These are phyloP conservation scores for Cryptococcus sp. DNA, from an alignment of 1,284 basidiomycete genomes.

Conservation along the genomic window DNA sequence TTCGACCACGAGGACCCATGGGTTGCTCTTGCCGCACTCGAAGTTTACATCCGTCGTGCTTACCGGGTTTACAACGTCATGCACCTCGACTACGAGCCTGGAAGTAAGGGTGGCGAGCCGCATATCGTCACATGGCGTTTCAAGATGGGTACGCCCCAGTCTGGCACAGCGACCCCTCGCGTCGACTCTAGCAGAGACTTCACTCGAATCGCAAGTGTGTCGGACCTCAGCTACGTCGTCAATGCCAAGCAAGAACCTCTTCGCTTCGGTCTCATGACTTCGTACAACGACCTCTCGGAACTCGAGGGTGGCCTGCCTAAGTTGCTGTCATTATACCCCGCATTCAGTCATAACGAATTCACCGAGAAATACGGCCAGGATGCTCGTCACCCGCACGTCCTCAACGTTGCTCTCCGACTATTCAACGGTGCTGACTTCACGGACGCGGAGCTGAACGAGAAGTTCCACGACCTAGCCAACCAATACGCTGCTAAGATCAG, in stretches of 20 bases:
- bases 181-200: conserved; percentile 58
- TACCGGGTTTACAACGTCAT: conserved; percentile 94
- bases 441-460: conserved; percentile 76
- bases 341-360: conserved; percentile 71
- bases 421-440: conserved; percentile 73
- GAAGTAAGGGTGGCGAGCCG: conserved; percentile 78
- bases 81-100: conserved; percentile 91
- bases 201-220: conserved; percentile 78
- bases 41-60: conserved; percentile 87
- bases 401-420: conserved; percentile 88
- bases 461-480: conserved; percentile 75
- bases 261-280: conserved; percentile 84
- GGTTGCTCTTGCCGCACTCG: conserved; percentile 87
- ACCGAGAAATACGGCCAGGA: conserved; percentile 71
- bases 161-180: conserved; percentile 80
- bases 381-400: conserved; percentile 79
- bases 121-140: conserved; percentile 88
- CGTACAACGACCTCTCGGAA: conserved; percentile 74
- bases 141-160: conserved; percentile 77
- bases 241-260: conserved; percentile 78
- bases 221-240: conserved; percentile 89
- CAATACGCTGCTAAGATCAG: conserved; percentile 65
- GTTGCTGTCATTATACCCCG: conserved; percentile 62
- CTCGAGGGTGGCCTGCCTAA: conserved; percentile 72
- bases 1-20: conserved; percentile 84